Evolutionary conservation across 108 stramenopile species (phyloP).

Genomic region (Nitzschia sp.): DNA sequence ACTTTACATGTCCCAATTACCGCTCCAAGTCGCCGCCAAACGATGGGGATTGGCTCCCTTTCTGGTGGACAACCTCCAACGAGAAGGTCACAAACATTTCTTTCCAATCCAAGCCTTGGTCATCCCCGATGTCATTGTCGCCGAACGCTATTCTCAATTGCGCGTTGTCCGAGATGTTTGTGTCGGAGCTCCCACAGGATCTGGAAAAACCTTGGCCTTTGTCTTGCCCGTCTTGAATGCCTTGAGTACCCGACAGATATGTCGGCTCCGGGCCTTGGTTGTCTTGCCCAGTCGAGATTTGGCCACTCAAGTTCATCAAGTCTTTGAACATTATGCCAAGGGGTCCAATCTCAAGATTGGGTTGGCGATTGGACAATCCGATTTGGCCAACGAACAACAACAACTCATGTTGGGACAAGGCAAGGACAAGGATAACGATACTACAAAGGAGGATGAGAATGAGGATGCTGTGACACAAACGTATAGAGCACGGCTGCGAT

Average conservation of each 20-base stretch:
- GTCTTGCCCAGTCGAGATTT: conserved; percentile 94
- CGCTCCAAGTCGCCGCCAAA: conserved; percentile 61
- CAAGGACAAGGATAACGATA: neutral
- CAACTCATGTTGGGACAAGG: conserved; percentile 41
- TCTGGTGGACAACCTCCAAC: conserved; percentile 59
- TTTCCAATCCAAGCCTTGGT: conserved; percentile 91
- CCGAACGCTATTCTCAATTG: conserved; percentile 54
- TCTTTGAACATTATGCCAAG: conserved; percentile 74
- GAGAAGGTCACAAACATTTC: conserved; percentile 70
- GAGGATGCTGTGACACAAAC: neutral
- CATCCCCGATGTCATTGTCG: conserved; percentile 79
- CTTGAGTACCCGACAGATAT: conserved; percentile 55
- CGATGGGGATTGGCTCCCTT: conserved; percentile 73
- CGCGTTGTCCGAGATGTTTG: conserved; percentile 69
- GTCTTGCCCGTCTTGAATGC: conserved; percentile 81
- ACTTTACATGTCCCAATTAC: conserved; percentile 56
- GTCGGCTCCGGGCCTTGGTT: conserved; percentile 84
- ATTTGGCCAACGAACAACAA: conserved; percentile 70
- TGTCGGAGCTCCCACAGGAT: conserved; percentile 87
- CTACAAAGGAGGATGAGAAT: conserved; percentile 1
- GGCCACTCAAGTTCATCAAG: conserved; percentile 83
- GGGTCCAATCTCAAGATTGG: conserved; percentile 82
- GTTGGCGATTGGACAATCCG: conserved; percentile 84
- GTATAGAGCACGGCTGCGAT: conserved; percentile 12
- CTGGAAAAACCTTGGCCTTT: conserved; percentile 88